Conservation (phyloP, 1,284 basidiomycete genomes). For the Xerocomus minutiporus region DNA sequence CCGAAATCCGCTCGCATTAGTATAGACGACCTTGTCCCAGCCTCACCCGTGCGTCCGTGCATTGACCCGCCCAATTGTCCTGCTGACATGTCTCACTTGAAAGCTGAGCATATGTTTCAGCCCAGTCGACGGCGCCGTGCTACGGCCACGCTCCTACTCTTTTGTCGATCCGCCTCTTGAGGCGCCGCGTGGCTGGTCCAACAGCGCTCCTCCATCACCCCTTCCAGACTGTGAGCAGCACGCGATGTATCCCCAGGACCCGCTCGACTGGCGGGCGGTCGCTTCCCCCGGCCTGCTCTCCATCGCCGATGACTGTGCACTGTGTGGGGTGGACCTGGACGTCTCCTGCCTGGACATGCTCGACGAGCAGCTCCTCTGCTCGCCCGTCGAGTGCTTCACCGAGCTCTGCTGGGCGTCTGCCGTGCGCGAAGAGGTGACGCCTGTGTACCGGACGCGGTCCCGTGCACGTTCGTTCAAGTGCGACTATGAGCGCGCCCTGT, state of each 20-base stretch:
- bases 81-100: constrained; percentile 9
- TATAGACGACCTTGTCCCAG: constrained; percentile 29
- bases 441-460: not conserved
- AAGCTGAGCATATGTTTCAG: constrained; percentile 27
- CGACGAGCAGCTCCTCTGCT: constrained; percentile 29
- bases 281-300: constrained; percentile 10
- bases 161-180: constrained; percentile 16
- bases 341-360: constrained; percentile 23
- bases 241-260: constrained; percentile 9
- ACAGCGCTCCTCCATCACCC: constrained; percentile 22
- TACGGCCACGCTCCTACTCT: constrained; percentile 14
- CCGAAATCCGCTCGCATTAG: constrained; percentile 33
- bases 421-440: constrained; percentile 20
- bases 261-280: constrained; percentile 3
- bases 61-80: not conserved
- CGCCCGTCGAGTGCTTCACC: constrained; percentile 28
- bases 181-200: constrained; percentile 20
- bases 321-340: constrained; percentile 29
- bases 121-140: constrained; percentile 12
- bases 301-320: constrained; percentile 23
- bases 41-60: constrained; percentile 22
- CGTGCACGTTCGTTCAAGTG: constrained; percentile 20
- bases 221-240: constrained; percentile 2
- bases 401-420: constrained; percentile 30
- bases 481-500: not conserved